Evolutionary conservation across 139 green algal species (phyloP).

Genomic region (Marvania coccoides): DNA sequence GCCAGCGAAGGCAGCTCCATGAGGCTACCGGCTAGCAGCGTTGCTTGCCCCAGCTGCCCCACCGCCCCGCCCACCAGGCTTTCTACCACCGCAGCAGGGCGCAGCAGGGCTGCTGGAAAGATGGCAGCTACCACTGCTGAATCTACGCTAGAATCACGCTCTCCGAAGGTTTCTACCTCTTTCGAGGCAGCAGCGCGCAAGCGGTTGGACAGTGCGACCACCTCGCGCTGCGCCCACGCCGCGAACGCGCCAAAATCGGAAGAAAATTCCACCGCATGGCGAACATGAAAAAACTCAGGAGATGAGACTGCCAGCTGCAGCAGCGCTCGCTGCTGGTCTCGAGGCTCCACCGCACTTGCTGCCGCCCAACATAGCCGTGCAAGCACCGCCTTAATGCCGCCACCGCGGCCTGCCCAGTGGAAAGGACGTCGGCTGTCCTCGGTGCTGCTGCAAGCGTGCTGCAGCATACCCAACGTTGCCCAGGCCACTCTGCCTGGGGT

Average conservation of each 20-base stretch:
- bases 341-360: not conserved
- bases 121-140: constrained; percentile 4
- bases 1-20: not conserved
- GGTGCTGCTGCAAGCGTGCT: not conserved
- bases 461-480: not conserved
- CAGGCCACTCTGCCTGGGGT: not conserved
- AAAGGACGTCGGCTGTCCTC: too few relatives aligned
- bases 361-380: not conserved
- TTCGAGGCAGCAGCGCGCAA: not conserved
- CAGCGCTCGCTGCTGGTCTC: not conserved
- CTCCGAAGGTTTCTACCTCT: not conserved
- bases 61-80: not conserved
- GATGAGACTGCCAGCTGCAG: too few relatives aligned
- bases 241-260: too few relatives aligned
- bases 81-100: constrained; percentile 8
- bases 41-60: not conserved
- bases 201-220: constrained; percentile 1
- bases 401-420: not conserved
- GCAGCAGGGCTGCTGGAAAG: constrained; percentile 10
- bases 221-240: constrained; percentile 1
- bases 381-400: not conserved
- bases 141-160: not conserved
- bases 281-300: too few relatives aligned
- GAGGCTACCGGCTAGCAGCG: not conserved
- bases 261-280: too few relatives aligned